Conservation (phyloP, 805 yeast genomes). For the Pichia thaimueangensis region DNA sequence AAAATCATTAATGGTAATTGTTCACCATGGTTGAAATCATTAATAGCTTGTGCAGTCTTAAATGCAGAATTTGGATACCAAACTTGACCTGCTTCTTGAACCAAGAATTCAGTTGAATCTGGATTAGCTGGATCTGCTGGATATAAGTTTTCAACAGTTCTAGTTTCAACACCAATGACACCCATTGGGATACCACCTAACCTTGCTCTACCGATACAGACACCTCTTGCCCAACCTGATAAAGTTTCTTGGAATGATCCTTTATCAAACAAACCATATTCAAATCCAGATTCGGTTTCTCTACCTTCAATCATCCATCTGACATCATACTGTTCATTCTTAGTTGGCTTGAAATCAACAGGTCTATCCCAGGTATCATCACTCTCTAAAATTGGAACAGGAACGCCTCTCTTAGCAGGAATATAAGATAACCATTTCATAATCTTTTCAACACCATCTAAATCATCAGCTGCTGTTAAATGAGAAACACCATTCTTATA, state of each 20-base stretch:
- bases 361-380: constrained; percentile 93
- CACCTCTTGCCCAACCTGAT: constrained; percentile 98
- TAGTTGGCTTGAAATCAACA: constrained; percentile 70
- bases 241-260: constrained; percentile 93
- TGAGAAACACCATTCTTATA: constrained; percentile 98
- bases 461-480: constrained; percentile 91
- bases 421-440: constrained; percentile 93
- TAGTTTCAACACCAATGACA: constrained; percentile 93
- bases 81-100: constrained; percentile 98
- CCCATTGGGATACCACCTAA: constrained; percentile 99
- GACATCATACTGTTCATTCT: constrained; percentile 75
- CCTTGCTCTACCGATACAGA: constrained; percentile 97
- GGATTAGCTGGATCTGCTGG: constrained; percentile 99
- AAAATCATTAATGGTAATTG: constrained; percentile 94
- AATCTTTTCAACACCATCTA: constrained; percentile 92
- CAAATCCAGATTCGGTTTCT: constrained; percentile 63
- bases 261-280: constrained; percentile 85
- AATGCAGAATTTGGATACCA: constrained; percentile 99
- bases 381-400: constrained; percentile 81
- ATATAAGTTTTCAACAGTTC: constrained; percentile 77
- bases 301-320: constrained; percentile 93
- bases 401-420: constrained; percentile 84
- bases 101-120: constrained; percentile 76
- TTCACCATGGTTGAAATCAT: constrained; percentile 97
- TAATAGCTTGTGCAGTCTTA: constrained; percentile 98